Evolutionary conservation across 345 rosid genomes (phyloP), one percentile per base, ranked within the genome.

Genomic region (Pseudoturritis turrita): DNA sequence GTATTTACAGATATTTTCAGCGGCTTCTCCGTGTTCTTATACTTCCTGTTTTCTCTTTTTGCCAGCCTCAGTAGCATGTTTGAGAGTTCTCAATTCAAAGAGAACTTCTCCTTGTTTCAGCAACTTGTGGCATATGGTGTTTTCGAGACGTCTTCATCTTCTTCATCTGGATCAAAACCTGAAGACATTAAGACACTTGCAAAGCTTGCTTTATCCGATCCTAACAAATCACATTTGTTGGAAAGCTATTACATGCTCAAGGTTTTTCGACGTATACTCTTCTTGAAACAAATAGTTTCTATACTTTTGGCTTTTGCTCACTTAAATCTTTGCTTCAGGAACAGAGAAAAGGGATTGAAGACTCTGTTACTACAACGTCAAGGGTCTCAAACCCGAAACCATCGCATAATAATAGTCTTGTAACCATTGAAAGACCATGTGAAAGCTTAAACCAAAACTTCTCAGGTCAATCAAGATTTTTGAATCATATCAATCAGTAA

Each of bases 11-110:
- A 62, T 35, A 57, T 14, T 18, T 17, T 17, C 25, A 54, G 46
- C 28, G 2, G 65, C 40, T 49, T 55, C 28, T 46, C 29, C 1
- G 54, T 63, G 51, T 44, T 70, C 72, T 70, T 49, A 50, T 39
- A 11, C 5, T 21, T 23, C 0, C 0, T 10, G 44, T 19, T 17
- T 66, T 77, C 7, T 79, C 71, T 35, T 68, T 53, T 78, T 55
- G 78, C 79, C 93, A 91, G 98, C 83, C 81, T 95, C 65, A 74
- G 75, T 76, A 79, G 71, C 83, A 80, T 91, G 99, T 95, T 95
- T 72, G 86, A 83, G 71, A 85, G 96, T 77, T 72, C 78, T 69
- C 94, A 88, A 14, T 89, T 88, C 82, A 88, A 87, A 85, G 94
- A 91, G 73, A 88, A 86, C 77, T 67, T 85, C 66, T 78, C 77